These are phyloP conservation scores for Melaleuca alternifolia DNA, from an alignment of 345 rosid genomes.

Conservation along the genomic window DNA sequence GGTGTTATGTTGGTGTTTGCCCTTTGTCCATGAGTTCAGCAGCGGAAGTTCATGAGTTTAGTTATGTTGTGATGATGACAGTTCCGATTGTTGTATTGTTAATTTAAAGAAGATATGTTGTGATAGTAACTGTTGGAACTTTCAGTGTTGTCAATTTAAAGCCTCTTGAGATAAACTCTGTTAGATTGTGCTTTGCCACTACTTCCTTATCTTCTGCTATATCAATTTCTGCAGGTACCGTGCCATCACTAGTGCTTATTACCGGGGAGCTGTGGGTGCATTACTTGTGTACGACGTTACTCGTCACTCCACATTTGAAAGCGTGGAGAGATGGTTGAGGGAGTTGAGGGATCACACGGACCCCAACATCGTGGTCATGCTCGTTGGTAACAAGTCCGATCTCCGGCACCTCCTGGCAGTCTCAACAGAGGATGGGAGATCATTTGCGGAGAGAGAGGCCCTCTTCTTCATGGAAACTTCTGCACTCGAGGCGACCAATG, in stretches of 20 bases:
- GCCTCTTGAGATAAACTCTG: not conserved
- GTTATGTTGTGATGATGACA: not conserved
- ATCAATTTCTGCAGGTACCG: conserved; percentile 47
- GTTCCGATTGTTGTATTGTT: not conserved
- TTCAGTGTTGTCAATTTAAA: not conserved
- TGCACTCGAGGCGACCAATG: conserved; percentile 79
- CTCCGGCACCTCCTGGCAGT: conserved; percentile 91
- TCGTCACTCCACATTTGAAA: conserved; percentile 80
- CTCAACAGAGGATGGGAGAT: conserved; percentile 70
- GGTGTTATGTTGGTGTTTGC: not conserved
- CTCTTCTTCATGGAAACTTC: conserved; percentile 95
- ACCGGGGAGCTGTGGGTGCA: conserved; percentile 91
- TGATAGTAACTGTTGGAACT: not conserved
- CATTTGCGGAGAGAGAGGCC: conserved; percentile 73
- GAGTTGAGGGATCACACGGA: conserved; percentile 91
- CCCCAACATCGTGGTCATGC: conserved; percentile 90
- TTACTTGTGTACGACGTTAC: conserved; percentile 83
- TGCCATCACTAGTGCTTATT: conserved; percentile 93
- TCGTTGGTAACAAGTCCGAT: conserved; percentile 82
- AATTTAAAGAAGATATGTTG: not conserved
- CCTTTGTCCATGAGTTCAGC: not conserved
- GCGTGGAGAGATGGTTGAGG: conserved; percentile 89
- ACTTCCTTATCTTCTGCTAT: not conserved
- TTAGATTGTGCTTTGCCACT: not conserved
- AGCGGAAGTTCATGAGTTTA: not conserved